phyloP scores from a whole-genome alignment of 2,329 filamentous ascomycete species.

The Madurella mycetomatis region DNA sequence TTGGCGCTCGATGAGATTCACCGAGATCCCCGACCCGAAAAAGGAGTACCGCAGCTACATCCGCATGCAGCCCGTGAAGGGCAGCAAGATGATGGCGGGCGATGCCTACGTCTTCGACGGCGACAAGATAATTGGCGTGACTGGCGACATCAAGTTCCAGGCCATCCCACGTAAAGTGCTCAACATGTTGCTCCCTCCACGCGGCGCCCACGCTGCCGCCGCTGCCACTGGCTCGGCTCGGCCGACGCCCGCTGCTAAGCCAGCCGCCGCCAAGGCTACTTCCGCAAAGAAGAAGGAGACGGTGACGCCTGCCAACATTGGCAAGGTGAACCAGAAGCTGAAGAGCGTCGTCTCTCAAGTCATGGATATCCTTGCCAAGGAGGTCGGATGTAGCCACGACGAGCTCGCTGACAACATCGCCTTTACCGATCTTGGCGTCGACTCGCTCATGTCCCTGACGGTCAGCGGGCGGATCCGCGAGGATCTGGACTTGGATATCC shows the following conservation, averaged over 20 bases:
- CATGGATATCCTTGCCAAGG: slow-evolving; percentile 52
- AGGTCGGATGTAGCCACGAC: slow-evolving; percentile 50
- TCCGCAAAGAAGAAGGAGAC: slow-evolving; percentile 39
- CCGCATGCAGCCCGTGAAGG: slow-evolving; percentile 52
- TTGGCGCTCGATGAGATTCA: slow-evolving; percentile 51
- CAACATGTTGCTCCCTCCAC: slow-evolving; percentile 62
- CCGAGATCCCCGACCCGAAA: slow-evolving; percentile 40
- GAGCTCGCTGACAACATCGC: slow-evolving; percentile 54
- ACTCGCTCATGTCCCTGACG: slow-evolving; percentile 58
- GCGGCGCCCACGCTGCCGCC: slow-evolving; percentile 40
- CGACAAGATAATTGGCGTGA: slow-evolving; percentile 45
- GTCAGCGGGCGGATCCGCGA: slow-evolving; percentile 54
- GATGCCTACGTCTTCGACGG: slow-evolving; percentile 53
- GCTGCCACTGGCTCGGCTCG: slow-evolving; percentile 32
- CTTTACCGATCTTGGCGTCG: slow-evolving; percentile 55
- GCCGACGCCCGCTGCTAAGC: slow-evolving; percentile 32
- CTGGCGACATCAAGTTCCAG: slow-evolving; percentile 60
- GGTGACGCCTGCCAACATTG: slow-evolving; percentile 45
- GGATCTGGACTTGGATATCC: slow-evolving; percentile 52
- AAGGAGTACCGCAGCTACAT: slow-evolving; percentile 55
- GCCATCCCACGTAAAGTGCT: slow-evolving; percentile 62
- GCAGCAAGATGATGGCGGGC: slow-evolving; percentile 48
- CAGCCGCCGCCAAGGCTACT: slow-evolving; percentile 33
- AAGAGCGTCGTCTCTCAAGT: slow-evolving; percentile 43
- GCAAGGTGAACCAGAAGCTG: slow-evolving; percentile 48